Evolutionary conservation across 106 monocot species (phyloP), one percentile per base, ranked within the genome.

Genomic region (Acorus gramineus): DNA sequence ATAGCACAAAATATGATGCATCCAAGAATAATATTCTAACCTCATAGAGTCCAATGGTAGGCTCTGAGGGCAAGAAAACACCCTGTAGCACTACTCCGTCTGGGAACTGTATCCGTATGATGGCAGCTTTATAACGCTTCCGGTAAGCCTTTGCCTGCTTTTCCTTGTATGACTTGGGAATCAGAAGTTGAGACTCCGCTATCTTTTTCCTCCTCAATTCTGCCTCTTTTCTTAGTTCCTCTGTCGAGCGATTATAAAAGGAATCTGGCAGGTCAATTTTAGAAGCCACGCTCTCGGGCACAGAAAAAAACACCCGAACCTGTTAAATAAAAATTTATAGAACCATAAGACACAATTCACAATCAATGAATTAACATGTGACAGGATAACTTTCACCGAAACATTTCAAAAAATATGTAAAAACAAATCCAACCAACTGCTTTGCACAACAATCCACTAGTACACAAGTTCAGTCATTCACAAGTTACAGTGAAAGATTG

Each of bases 31-130:
- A 14, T 13, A 58, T 50, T 46, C 66, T 63, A 69, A 90, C 95
- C 95, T 96, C 74, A 59, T 96, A 96, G 10, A 96, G 80, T 5
- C 67, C 71, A 46, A 71, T 73, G 42, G 90, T 90, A 53, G 82
- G 73, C 65, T 96, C 95, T 63, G 71, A 78, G 49, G 95, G 90
- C 12, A 76, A 68, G 74, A 96, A 96, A 3, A 80, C 55, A 55
- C 80, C 95, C 57, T 96, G 95, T 7, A 96, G 84, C 63, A 96
- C 74, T 62, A 96, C 82, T 44, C 90, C 85, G 74, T 96, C 95
- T 42, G 95, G 95, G 71, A 96, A 96, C 57, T 96, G 95, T 61
- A 96, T 57, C 56, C 95, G 71, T 46, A 96, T 80, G 11, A 85
- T 65, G 46, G 84, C 67, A 44, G 68, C 46, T 55, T 80, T 84